Evolutionary conservation across 352 stramenopile species (phyloP).

Genomic region (Pythium coloratum): DNA sequence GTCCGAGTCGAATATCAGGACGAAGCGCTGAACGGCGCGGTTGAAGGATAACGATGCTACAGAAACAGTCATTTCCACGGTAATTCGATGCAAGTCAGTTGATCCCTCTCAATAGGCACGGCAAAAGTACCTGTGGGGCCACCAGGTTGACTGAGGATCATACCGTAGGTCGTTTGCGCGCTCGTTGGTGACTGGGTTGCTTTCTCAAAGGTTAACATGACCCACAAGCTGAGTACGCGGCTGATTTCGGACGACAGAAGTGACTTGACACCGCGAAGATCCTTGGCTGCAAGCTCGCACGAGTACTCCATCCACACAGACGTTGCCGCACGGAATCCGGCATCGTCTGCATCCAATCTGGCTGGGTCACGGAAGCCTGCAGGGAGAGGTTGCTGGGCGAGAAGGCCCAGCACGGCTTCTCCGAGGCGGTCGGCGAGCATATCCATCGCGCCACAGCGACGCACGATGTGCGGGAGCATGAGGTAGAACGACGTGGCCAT

Average conservation of each 20-base stretch:
- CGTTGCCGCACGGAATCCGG: background rate
- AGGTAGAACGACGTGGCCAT: slow-evolving; percentile 26
- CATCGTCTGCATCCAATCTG: background rate
- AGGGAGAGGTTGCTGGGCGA: background rate
- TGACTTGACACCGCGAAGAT: slow-evolving; percentile 9
- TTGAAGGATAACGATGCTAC: slow-evolving; percentile 17
- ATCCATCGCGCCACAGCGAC: background rate
- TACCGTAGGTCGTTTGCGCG: background rate
- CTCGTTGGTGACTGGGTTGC: background rate
- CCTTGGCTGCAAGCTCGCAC: slow-evolving; percentile 1
- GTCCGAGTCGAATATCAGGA: slow-evolving; percentile 16
- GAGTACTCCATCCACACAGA: slow-evolving; percentile 2
- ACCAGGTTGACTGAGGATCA: background rate
- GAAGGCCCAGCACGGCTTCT: background rate
- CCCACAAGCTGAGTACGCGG: slow-evolving; percentile 13
- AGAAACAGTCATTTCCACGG: background rate
- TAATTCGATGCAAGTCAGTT: background rate
- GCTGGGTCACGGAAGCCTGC: background rate
- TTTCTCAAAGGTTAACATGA: slow-evolving; percentile 3
- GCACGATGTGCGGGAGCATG: slow-evolving; percentile 25
- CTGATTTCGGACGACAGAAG: slow-evolving; percentile 14
- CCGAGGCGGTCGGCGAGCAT: background rate
- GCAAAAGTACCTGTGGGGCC: background rate
- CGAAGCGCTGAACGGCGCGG: slow-evolving; percentile 4
- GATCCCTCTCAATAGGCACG: background rate